Percentiles rank a stretch among this genome's conserved stretches.
phyloP scores from a whole-genome alignment of 1,284 basidiomycete genomes.

The Apiotrichum siamense region DNA sequence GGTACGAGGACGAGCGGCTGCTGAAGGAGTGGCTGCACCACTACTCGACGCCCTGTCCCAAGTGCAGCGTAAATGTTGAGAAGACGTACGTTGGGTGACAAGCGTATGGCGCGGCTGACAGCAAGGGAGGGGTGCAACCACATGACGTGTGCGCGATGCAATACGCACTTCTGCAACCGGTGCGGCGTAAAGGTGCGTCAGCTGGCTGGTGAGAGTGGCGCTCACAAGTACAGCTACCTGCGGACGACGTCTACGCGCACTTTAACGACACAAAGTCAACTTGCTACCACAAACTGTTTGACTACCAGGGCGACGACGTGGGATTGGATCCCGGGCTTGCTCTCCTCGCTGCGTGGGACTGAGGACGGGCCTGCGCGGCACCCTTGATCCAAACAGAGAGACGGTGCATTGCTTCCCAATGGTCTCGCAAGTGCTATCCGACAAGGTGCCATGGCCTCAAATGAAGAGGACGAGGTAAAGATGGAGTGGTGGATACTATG shows the following conservation, averaged over 20 bases:
- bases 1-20: conserved; percentile 5
- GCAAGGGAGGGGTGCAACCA: conserved; percentile 43
- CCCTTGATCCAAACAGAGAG: too few species aligned
- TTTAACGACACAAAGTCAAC: conserved; percentile 29
- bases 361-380: too few species aligned
- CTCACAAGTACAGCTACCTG: conserved; percentile 19
- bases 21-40: conserved; percentile 34
- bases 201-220: too few species aligned
- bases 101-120: background rate
- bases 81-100: conserved; percentile 20
- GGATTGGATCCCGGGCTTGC: too few species aligned
- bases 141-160: conserved; percentile 42
- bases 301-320: too few species aligned
- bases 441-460: too few species aligned
- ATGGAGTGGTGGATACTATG: too few species aligned
- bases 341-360: too few species aligned
- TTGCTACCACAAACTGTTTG: conserved; percentile 44
- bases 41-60: conserved; percentile 37
- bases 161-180: conserved; percentile 44
- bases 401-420: too few species aligned
- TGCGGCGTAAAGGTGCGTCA: conserved; percentile 35
- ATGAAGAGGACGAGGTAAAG: too few species aligned
- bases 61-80: conserved; percentile 42
- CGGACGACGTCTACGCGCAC: conserved; percentile 41
- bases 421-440: too few species aligned